Evolutionary conservation across 192 early-diverging fungal genomes (phyloP), one percentile per base, ranked within the genome.

Genomic region (Coemansia sp.): DNA sequence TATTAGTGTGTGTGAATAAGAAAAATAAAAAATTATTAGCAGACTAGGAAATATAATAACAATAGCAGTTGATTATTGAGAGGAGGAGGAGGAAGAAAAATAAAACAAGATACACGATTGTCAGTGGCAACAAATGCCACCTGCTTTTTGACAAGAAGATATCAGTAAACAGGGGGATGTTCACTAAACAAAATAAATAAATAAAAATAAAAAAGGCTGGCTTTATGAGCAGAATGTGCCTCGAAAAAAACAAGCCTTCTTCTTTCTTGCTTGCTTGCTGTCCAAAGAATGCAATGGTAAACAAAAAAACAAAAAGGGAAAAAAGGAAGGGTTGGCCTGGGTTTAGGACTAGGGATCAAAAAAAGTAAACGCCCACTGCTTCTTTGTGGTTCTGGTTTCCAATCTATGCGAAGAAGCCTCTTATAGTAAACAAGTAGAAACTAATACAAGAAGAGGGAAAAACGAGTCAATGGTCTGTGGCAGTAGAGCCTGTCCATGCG

Each of bases 231-330:
- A 26, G 26, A 26, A 26, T 26, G 26, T 26, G 26, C 26, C 26
- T 26, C 26, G 3, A 26, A 26, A 26, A 26, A 26, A 0, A 26
- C 0, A 3, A n/a, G n/a, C n/a, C n/a, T n/a, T 3, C 26, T 26
- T 26, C 26, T 19, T 56, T 37, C 23, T 56, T 8, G 53, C 32
- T 23, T 54, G 52, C 52, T 21, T 54, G 52, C 21, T 23, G 12
- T 45, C 12, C 19, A 47, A 63, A 65, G 49, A 65, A 65, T 53
- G 63, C 52, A 65, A 65, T 48, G 32, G 56, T 58, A 58, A 58
- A 67, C 53, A 67, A 56, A 53, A 26, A 26, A 26, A 0, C 0
- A 26, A 26, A 26, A 26, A 15, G 12, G 39, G 53, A 19, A 12
- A 56, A 19, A 58, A 12, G 48, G 26, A 26, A 26, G 62, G 62